phyloP scores from a whole-genome alignment of 352 stramenopile species.

The Pythium brachiatum region DNA sequence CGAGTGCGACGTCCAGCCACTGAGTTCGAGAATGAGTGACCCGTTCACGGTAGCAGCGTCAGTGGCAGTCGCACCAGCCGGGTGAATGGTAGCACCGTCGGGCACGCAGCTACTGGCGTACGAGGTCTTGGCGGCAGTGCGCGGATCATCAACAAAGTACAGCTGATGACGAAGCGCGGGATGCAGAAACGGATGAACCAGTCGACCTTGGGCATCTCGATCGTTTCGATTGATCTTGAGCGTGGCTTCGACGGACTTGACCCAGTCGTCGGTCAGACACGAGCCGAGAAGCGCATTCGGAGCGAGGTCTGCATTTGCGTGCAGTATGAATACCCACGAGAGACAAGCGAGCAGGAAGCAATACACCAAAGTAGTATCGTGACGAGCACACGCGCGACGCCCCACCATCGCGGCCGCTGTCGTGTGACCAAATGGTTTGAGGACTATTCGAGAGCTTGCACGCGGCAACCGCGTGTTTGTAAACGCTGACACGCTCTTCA shows the following conservation, averaged over 20 bases:
- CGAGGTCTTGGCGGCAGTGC: not conserved
- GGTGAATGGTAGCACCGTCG: not conserved
- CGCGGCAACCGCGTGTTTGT: too few relatives aligned
- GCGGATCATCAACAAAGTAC: not conserved
- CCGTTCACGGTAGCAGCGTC: not conserved
- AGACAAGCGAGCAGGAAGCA: not conserved
- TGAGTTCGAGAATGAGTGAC: conserved; percentile 29
- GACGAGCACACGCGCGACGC: too few relatives aligned
- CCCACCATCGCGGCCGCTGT: too few relatives aligned
- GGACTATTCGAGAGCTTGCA: too few relatives aligned
- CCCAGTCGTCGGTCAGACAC: not conserved
- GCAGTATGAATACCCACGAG: not conserved
- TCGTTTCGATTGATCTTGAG: not conserved
- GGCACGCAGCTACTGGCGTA: not conserved
- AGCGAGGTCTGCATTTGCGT: not conserved
- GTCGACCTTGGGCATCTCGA: not conserved
- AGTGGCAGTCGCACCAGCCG: not conserved
- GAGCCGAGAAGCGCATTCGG: not conserved
- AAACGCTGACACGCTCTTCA: too few relatives aligned
- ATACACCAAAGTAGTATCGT: too few relatives aligned
- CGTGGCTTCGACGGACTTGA: not conserved
- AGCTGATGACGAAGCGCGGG: not conserved
- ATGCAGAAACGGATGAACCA: not conserved
- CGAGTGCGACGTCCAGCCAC: conserved; percentile 44
- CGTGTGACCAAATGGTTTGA: too few relatives aligned